Percentiles rank a stretch among this genome's conserved stretches.
phyloP scores from a whole-genome alignment of 139 green algal species.

The Spirogloea muscicola region DNA sequence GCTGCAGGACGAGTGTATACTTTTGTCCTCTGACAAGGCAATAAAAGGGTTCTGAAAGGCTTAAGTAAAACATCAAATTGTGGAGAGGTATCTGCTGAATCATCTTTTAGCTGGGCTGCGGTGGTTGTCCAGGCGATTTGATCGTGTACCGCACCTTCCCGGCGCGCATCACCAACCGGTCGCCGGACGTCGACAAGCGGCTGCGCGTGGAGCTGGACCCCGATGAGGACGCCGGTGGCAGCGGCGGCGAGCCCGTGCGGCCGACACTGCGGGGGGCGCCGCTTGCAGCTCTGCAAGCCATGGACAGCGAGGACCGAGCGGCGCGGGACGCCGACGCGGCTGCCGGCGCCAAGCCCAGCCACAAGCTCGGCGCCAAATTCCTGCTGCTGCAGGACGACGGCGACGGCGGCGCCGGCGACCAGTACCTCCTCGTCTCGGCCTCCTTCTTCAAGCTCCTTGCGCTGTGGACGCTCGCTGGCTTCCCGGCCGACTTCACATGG shows the following conservation, averaged over 20 bases:
- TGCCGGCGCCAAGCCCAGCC: too few species aligned
- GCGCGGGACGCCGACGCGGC: too few species aligned
- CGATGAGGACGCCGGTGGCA: too few species aligned
- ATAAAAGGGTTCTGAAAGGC: not conserved
- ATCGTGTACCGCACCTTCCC: not conserved
- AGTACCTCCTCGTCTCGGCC: conserved; percentile 10
- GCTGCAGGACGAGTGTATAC: not conserved
- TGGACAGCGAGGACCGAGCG: too few species aligned
- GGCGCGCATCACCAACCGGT: not conserved
- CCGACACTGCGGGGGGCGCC: too few species aligned
- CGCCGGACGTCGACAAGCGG: conserved; percentile 12
- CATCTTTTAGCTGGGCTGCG: not conserved
- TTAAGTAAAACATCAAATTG: not conserved
- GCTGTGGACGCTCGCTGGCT: conserved; percentile 1
- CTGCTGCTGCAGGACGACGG: too few species aligned
- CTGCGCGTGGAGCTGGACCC: conserved; percentile 11
- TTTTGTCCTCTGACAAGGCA: not conserved
- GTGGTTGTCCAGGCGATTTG: not conserved
- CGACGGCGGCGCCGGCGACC: too few species aligned
- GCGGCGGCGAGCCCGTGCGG: too few species aligned
- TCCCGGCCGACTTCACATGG: conserved; percentile 3
- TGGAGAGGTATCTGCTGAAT: not conserved
- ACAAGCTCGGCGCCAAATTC: too few species aligned
- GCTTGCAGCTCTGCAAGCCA: too few species aligned
- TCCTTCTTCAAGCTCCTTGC: conserved; percentile 18